phyloP scores from a whole-genome alignment of 2,329 filamentous ascomycete species.

The Teratosphaeria gauchensis region DNA sequence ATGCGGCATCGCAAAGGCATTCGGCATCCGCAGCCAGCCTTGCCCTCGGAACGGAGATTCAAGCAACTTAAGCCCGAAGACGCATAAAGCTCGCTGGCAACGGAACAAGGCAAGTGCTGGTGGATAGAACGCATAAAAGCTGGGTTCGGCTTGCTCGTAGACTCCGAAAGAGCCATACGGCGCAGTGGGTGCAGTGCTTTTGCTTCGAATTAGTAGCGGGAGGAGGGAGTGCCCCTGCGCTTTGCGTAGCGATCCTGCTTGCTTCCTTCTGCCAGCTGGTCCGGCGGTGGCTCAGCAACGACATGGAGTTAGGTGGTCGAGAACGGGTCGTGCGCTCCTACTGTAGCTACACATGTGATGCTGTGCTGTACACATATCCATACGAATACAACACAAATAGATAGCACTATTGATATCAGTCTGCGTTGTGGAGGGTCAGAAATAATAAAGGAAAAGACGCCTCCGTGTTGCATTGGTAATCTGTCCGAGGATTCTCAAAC shows the following conservation, averaged over 20 bases:
- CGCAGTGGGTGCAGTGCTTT: background rate
- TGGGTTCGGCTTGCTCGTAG: background rate
- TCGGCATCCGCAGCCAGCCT: background rate
- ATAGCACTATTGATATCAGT: background rate
- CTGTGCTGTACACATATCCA: background rate
- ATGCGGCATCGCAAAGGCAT: background rate
- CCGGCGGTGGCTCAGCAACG: background rate
- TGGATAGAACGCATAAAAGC: background rate
- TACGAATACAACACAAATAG: background rate
- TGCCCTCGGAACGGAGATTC: background rate
- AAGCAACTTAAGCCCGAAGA: background rate
- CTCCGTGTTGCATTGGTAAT: background rate
- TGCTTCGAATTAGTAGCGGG: background rate
- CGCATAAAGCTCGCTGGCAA: background rate
- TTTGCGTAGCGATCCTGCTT: background rate
- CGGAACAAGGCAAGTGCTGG: background rate
- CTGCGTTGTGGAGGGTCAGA: background rate
- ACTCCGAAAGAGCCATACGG: background rate
- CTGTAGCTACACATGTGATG: background rate
- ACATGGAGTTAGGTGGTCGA: background rate
- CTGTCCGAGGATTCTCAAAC: background rate
- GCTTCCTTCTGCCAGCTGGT: background rate
- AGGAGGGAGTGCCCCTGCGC: background rate
- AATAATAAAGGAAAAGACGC: background rate
- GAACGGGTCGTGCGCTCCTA: background rate